A percentile compares a stretch with the other conserved stretches of the same genome.
These are phyloP conservation scores for Leishmania gerbilli DNA, from an alignment of 208 protist genomes.

Conservation along the genomic window DNA sequence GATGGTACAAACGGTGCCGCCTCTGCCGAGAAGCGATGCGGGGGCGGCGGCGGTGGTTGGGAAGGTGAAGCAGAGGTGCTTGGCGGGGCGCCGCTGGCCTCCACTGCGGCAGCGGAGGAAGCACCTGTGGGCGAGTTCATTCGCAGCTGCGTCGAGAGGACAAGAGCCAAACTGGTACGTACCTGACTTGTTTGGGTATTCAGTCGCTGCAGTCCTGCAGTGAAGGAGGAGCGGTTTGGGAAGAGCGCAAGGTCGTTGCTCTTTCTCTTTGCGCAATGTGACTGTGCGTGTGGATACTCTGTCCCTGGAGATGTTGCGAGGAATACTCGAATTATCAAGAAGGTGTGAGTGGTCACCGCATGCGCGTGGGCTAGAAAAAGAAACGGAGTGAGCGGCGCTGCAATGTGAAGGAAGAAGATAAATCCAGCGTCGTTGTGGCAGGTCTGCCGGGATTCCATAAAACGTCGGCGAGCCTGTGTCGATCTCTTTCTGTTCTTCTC, in stretches of 20 bases:
- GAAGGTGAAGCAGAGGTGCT: not conserved
- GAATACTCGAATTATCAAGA: not conserved
- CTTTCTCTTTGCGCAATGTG: not conserved
- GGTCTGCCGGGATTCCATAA: not conserved
- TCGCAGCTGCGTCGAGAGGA: not conserved
- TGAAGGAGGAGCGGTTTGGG: not conserved
- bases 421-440: not conserved
- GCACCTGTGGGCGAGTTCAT: not conserved
- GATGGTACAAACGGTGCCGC: conserved; percentile 64
- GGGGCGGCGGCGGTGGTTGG: not conserved
- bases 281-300: not conserved
- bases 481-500: not conserved
- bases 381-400: not conserved
- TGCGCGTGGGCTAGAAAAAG: not conserved
- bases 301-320: not conserved
- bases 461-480: not conserved
- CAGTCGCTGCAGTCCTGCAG: not conserved
- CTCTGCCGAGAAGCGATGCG: conserved; percentile 51
- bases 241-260: not conserved
- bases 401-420: not conserved
- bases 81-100: not conserved
- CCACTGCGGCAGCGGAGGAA: not conserved
- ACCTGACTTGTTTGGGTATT: not conserved
- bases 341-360: not conserved
- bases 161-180: not conserved